Evolutionary conservation across 2,329 filamentous ascomycete genomes (phyloP), one percentile per base, ranked within the genome.

Genomic region (Fusarium nurragi): DNA sequence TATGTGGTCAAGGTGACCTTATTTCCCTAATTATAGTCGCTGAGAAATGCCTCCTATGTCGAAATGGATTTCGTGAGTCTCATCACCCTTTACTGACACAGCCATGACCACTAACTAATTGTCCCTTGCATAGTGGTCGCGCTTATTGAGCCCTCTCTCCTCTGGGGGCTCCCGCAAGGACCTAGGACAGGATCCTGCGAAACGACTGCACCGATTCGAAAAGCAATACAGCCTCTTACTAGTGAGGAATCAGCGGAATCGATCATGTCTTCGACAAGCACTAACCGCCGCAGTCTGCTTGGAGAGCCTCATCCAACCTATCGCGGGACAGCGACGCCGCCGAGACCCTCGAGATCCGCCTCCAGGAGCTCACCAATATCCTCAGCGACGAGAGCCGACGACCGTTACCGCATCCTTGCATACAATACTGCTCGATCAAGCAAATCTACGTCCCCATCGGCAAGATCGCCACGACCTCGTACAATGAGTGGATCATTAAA

Each of bases 401-500:
- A 39, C 93, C 94, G 6, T 86, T 93, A 23, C 94, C 94, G 8
- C 94, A 98, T 77, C 91, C 94, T 5, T 99, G 95, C 79, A 91
- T 98, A 34, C 85, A 90, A 71, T 97, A 94, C 78, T 91, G 92
- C 59, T 88, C 93, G 32, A 87, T 88, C 51, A 92, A 94, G 69
- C 92, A 97, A 76, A 91, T 97, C 48, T 99, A 97, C 76, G 88
- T 93, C 6, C 90, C 92, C 13, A 89, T 98, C 65, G 91, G 92
- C 64, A 93, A 97, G 79, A 93, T 98, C 69, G 93, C 94, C 4
- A 88, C 92, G 4, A 90, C 90, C 0, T 93, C 91, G 28, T 90
- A 92, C 75, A 91, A 97, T 76, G 91, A 96, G 71, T 90, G 88
- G 73, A 90, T 97, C 73, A 90, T 98, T 69, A 89, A 90, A 66